Base-by-base conservation (phyloP, 805 yeast genomes). In the Candida orba region DNA sequence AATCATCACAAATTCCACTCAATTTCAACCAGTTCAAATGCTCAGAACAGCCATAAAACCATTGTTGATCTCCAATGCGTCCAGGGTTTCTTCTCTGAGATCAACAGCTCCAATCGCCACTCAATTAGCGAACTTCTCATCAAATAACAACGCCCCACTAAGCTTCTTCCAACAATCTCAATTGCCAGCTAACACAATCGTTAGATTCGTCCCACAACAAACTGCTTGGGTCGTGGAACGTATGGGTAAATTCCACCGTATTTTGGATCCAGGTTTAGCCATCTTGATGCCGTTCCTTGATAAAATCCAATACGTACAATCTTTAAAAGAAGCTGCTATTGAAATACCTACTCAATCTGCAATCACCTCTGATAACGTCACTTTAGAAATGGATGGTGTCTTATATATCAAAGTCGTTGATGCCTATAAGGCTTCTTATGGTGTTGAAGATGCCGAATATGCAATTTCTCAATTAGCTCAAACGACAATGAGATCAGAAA, bases 161-260 rank as follows among this genome's bases (percentile, higher is more conserved):
- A 77, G 71, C 36, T 81, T 71, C 57, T 81, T 81, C 62, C 86
- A 80, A 58, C 72, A 70, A 40, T 77, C 75, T 39, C 67, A 73
- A 44, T 64, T 83, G 42, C 95, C 95, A n/a, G 67, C 87, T 15
- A 84, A 84, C 62, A 84, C 93, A 2, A 62, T 84, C 5, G 63
- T 84, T 34, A 69, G 85, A 53, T 86, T 86, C 60, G 95, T 86
- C 14, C 95, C 95, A 2, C 95, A 87, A 60, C 95, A 86, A 63
- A 81, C 86, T 18, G 95, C 95, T 3, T 86, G 93, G 89, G 78
- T 86, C 17, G 95, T 86, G 17, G 95, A 86, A 63, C 70, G 95
- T 49, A 86, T 86, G 95, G 95, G 95, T 29, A 83, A 82, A 59
- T 86, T 84, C 68, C 73, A 79, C 36, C 50, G 78, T 41, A 74